These are phyloP conservation scores for Aristolochia contorta DNA, from an alignment of 164 flowering plant species.

Conservation along the genomic window DNA sequence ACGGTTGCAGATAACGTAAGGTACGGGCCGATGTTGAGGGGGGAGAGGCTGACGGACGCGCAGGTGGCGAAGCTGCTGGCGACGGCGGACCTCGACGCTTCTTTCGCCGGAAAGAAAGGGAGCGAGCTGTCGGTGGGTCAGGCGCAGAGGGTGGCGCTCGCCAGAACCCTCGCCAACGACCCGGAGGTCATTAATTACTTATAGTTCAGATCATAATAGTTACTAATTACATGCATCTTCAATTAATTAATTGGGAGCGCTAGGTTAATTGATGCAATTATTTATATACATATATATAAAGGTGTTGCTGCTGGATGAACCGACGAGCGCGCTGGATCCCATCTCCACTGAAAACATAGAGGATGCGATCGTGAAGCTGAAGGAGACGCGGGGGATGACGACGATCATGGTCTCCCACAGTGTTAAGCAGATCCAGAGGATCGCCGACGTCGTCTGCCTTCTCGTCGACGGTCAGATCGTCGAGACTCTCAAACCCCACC, in stretches of 20 bases:
- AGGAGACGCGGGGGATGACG: constrained; percentile 13
- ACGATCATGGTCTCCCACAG: constrained; percentile 24
- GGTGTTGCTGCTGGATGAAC: constrained; percentile 28
- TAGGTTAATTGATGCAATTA: no score
- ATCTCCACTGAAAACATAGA: constrained; percentile 27
- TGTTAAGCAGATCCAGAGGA: constrained; percentile 25
- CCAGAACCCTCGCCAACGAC: constrained; percentile 27
- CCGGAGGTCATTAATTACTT: constrained; percentile 24
- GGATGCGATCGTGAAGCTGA: constrained; percentile 17
- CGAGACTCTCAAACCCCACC: constrained; percentile 17
- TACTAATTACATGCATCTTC: no score
- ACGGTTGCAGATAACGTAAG: constrained; percentile 24
- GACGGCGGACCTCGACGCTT: constrained; percentile 18
- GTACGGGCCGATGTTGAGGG: constrained; percentile 22
- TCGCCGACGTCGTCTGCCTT: constrained; percentile 24
- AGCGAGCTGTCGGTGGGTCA: constrained; percentile 26
- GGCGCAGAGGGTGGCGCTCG: constrained; percentile 29
- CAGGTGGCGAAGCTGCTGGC: constrained; percentile 19
- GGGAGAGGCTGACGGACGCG: constrained; percentile 14
- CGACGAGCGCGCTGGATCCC: constrained; percentile 27
- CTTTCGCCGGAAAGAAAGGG: constrained; percentile 13
- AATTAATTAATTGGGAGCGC: no score
- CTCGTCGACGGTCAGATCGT: constrained; percentile 24
- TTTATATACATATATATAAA: no score
- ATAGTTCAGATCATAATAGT: no score